Percentiles rank a stretch among this genome's conserved stretches.
Evolutionary conservation across 106 monocot genomes (phyloP).

Genomic region (Phalaenopsis equestris): DNA sequence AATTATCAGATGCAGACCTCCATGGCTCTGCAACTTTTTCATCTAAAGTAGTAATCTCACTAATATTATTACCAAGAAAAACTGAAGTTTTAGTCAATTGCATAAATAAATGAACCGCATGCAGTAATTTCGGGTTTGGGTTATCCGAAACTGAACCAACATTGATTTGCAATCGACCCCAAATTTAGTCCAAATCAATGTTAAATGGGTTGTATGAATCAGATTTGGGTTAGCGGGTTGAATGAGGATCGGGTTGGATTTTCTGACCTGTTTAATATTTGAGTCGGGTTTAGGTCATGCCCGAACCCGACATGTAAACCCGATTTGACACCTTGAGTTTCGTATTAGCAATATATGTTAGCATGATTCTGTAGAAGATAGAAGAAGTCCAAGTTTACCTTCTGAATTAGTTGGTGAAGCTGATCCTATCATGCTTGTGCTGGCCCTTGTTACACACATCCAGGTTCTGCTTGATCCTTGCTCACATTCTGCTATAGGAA

Average conservation of each 20-base stretch:
- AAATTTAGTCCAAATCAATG: no score
- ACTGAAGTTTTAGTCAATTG: not conserved
- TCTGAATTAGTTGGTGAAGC: not conserved
- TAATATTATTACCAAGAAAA: not conserved
- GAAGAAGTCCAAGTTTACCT: not conserved
- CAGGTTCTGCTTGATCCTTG: conserved; percentile 28
- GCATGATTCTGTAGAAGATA: not conserved
- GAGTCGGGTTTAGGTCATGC: no score
- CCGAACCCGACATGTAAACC: no score
- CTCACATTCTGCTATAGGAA: conserved; percentile 40
- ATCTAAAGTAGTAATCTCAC: not conserved
- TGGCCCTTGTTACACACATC: conserved; percentile 59
- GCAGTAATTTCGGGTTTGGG: no score
- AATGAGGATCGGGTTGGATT: no score
- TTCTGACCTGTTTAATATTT: no score
- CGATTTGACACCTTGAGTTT: not conserved
- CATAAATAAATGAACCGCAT: not conserved
- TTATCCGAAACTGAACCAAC: no score
- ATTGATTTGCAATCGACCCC: no score
- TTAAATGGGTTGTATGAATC: no score
- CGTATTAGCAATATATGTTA: not conserved
- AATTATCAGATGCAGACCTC: not conserved
- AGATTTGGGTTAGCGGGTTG: no score
- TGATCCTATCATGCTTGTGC: not conserved
- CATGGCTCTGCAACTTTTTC: not conserved